Base-by-base conservation (phyloP, 2,329 filamentous ascomycete genomes). In the Lasiodiplodia sp. region DNA sequence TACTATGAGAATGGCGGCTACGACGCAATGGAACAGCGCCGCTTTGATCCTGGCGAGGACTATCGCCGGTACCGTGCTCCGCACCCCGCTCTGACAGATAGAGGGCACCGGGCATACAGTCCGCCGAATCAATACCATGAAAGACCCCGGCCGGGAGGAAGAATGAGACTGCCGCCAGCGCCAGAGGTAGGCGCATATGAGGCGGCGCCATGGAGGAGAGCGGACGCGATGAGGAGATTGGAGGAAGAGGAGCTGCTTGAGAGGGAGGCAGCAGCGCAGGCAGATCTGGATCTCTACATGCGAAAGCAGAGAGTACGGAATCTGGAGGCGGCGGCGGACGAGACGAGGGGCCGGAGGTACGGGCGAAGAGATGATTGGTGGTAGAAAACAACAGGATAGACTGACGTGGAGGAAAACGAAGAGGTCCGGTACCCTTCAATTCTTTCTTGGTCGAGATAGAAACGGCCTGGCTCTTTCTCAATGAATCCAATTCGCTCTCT, bases 1-100 rank as follows among this genome's bases (percentile, higher is more conserved):
- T 64, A 64, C 60, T 64, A 64, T 49, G 44, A 18, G 25, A 18
- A 64, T 12, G 60, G 60, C 10, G 60, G 60, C 3, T 64, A 64
- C 47, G 60, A 64, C 31, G 47, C 23, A 21, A 25, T 64, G 44
- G 31, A 18, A 12, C 60, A 28, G 44, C 40, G 44, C 4, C 28
- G 44, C 12, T 63, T 37, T 31, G 28, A 52, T 16, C 28, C 8
- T 21, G 44, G 11, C n/a, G 60, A 49, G 18, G 58, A 34, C 10
- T 28, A 51, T 18, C 14, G 44, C 4, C 25, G 49, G n/a, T 51
- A 47, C 44, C 58, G 18, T 44, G 25, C 28, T 16, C 4, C n/a
- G 53, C 31, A 10, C 28, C 44, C 18, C 44, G 44, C 44, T 11
- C 44, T 47, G n/a, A 8, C 44, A n/a, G 21, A 28, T 14, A n/a